These are phyloP conservation scores for Amylostereum chailletii DNA, from an alignment of 1,284 basidiomycete genomes.

Conservation along the genomic window DNA sequence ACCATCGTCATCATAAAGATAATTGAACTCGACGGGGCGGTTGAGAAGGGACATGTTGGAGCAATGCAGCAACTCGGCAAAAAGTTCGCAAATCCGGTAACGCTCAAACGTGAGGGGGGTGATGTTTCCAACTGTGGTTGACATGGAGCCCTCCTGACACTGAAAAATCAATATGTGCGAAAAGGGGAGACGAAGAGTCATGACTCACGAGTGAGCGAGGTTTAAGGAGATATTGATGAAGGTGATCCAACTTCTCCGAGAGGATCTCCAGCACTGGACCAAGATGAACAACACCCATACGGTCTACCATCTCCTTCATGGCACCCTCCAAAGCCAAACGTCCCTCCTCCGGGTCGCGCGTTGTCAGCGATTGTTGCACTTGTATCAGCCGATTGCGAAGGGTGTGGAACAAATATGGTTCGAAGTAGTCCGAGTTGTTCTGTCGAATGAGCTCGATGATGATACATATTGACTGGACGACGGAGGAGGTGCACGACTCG, in stretches of 20 bases:
- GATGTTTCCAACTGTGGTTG: slow-evolving; percentile 65
- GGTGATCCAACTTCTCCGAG: slow-evolving; percentile 59
- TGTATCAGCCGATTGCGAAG: slow-evolving; percentile 85
- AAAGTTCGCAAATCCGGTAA: slow-evolving; percentile 95
- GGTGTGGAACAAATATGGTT: slow-evolving; percentile 97
- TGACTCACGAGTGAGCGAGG: slow-evolving; percentile 70
- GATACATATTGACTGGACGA: slow-evolving; percentile 84
- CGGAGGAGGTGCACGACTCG: slow-evolving; percentile 79
- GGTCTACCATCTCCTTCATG: slow-evolving; percentile 81
- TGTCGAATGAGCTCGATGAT: slow-evolving; percentile 96
- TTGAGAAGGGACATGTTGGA: slow-evolving; percentile 98
- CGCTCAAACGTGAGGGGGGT: slow-evolving; percentile 89
- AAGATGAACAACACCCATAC: slow-evolving; percentile 92
- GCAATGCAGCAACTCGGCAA: slow-evolving; percentile 94
- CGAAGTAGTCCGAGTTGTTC: slow-evolving; percentile 98
- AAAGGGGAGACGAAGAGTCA: slow-evolving; percentile 8
- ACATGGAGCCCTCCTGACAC: slow-evolving; percentile 49
- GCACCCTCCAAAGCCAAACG: slow-evolving; percentile 70
- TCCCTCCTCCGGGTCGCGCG: slow-evolving; percentile 45
- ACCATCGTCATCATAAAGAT: slow-evolving; percentile 75
- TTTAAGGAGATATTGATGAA: slow-evolving; percentile 64
- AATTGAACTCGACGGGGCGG: slow-evolving; percentile 58
- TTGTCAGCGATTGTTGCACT: slow-evolving; percentile 62
- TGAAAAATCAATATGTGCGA: slow-evolving; percentile 3
- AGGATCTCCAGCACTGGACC: slow-evolving; percentile 79